Base-by-base conservation (phyloP, 148 eudicot genomes). In the Chenopodium quinoa region DNA sequence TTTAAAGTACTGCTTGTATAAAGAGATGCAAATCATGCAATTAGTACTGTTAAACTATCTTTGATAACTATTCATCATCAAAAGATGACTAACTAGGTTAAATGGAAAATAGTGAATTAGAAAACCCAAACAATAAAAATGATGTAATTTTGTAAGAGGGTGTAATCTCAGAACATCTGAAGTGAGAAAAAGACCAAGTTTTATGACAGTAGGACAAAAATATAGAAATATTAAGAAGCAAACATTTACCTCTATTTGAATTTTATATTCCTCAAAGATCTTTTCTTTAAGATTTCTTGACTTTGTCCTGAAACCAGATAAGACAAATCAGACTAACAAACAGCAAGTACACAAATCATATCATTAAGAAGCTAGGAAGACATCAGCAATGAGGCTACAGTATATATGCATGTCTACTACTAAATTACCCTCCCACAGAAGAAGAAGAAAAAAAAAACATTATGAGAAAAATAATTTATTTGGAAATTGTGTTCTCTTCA, bases 161-260 rank as follows among this genome's bases (percentile, higher is more conserved):
- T 19, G 20, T 12, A 73, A 25, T 64, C 12, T 58, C 9, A 23
- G 10, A 14, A 47, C 13, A 68, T 3, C 62, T 75, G 16, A 10
- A 14, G 47, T 66, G 48, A n/a, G 25, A 70, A 37, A 69, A 31
- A 62, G 40, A 40, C 7, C 27, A 16, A 27, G 9, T 9, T 37
- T 16, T 19, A 25, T 1, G 7, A 9, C 20, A 67, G 2, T 67
- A 12, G 19, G 71, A 67, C 71, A 40, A 67, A 31, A 32, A 31
- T 32, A 17, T 46, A 69, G 44, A 2, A 5, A 32, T 32, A 68
- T 4, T 8, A 32, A 32, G 13, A 20, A 8, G 10, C 9, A 75
- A 29, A 64, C 84, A 80, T 32, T 86, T 71, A 96, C 99, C 95
- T 92, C 85, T 89, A 96, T 89, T 87, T 82, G 73, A 78, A 94